Evolutionary conservation across 495 filamentous ascomycete species (phyloP), one percentile per base, ranked within the genome.

Genomic region (Penicillium crystallinum): DNA sequence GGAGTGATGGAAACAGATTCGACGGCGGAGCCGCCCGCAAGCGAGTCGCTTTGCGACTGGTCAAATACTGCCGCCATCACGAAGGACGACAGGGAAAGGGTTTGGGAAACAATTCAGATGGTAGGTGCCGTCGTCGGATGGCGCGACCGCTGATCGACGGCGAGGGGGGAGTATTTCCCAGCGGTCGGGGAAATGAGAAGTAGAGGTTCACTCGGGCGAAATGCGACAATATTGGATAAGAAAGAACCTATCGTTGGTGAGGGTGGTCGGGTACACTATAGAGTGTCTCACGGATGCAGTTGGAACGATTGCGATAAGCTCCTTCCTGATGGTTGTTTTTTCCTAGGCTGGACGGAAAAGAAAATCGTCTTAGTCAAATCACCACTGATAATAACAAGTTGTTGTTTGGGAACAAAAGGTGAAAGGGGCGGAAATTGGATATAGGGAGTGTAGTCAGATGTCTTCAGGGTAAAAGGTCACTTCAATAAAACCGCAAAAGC

Each of bases 101-200:
- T 36, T 52, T 35, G 48, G 49, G 34, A 42, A 49, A 34, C 44
- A 47, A 53, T 53, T 55, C 17, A 49, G 44, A 27, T 19, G 35
- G 31, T 43, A 52, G 56, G 58, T 62, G 70, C 71, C 68, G 70
- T 68, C 72, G 70, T 73, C 72, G 67, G 57, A 65, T 59, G 54
- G 62, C 57, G 70, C 65, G 73, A 76, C 73, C 73, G 73, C 73
- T 76, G 68, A 73, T 73, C 72, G 73, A 75, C 72, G 73, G 70
- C 71, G 62, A 67, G 45, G 58, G 29, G 31, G 25, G 42, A 48
- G 23, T 49, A 27, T 44, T 73, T 69, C 73, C 73, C 73, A 76
- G 73, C 73, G 70, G 73, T 74, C 69, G 65, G 70, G 72, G 73
- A 56, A 70, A 53, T 51, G 23, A 47, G 18, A 47, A 27, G 37